Base-by-base conservation (phyloP, 2,329 filamentous ascomycete species). In the Phaeomoniella chlamydospora region DNA sequence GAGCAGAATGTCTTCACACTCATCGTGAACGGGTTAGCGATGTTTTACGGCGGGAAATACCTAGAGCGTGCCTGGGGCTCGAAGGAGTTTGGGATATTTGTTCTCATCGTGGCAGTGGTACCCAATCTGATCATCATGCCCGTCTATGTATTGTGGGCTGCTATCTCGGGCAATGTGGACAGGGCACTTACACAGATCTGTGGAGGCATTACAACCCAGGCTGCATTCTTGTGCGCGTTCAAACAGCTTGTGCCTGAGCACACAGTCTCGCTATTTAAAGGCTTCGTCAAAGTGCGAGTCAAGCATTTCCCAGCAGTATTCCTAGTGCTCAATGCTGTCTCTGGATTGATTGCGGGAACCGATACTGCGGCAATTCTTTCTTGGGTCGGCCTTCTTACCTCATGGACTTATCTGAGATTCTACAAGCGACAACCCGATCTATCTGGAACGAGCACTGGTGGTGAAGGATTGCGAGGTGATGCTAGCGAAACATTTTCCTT, bases 161-260 rank as follows among this genome's bases (percentile, higher is more conserved):
- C 74, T 15, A 47, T 93, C 29, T 80, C 44, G 15, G 52, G 54
- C n/a, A 51, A 54, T 36, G 43, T 55, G 30, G 49, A 41, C 37
- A 56, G 55, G 53, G 48, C 55, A 53, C 61, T 83, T 33, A 86
- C 81, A 32, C 79, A 82, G 43, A 83, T 96, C 52, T 83, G 82
- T 47, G 90, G 90, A 47, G 87, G 86, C 37, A 79, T 94, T 43
- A 77, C 87, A 12, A 68, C 94, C 39, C 88, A 94, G 58, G 86
- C 90, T 33, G 79, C 82, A 42, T 96, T 96, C 64, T 80, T 98
- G 42, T 84, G 96, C 49, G 84, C 88, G 37, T 94, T 96, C 62
- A 96, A 93, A 62, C 90, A 98, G 60, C 82, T 98, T 34, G 81
- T 96, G 22, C 90, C 90, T 15, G 87, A 94, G 42, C 90, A 98